Conservation (phyloP, 2,329 filamentous ascomycete genomes). For the Clarireedia paspali region DNA sequence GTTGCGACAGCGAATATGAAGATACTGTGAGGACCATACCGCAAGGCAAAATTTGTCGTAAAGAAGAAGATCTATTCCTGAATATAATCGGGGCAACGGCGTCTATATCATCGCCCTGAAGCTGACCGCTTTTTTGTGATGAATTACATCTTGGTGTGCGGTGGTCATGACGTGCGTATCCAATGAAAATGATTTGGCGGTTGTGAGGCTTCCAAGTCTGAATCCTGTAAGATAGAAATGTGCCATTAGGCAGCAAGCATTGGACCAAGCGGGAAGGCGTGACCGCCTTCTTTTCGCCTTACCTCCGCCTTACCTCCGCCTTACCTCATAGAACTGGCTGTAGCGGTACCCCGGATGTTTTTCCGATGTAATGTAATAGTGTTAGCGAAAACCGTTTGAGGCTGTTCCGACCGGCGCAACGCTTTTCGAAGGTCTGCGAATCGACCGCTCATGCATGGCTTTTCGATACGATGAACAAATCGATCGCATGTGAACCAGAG, state of each 20-base stretch:
- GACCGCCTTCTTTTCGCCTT: slow-evolving; percentile 1
- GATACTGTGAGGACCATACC: neutral
- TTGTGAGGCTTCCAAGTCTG: neutral
- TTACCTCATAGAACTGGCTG: neutral
- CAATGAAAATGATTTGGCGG: neutral
- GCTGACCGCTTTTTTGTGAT: neutral
- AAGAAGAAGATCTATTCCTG: slow-evolving; percentile 3
- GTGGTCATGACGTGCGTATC: neutral
- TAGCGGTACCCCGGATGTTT: neutral
- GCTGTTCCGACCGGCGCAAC: slow-evolving; percentile 1
- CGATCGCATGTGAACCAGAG: neutral
- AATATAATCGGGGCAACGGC: slow-evolving; percentile 5
- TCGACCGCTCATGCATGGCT: neutral
- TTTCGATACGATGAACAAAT: neutral
- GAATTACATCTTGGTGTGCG: neutral
- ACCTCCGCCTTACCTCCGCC: neutral
- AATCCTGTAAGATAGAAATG: neutral
- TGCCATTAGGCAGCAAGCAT: slow-evolving; percentile 4
- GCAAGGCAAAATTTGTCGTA: neutral
- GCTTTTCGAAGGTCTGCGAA: neutral
- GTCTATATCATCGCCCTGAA: slow-evolving; percentile 5
- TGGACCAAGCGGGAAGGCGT: neutral
- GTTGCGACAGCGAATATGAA: neutral
- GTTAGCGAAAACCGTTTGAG: neutral
- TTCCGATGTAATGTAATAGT: neutral